Percentiles rank a stretch among this genome's conserved stretches.
phyloP scores from a whole-genome alignment of 352 stramenopile species.

The Phytophthora lateralis region DNA sequence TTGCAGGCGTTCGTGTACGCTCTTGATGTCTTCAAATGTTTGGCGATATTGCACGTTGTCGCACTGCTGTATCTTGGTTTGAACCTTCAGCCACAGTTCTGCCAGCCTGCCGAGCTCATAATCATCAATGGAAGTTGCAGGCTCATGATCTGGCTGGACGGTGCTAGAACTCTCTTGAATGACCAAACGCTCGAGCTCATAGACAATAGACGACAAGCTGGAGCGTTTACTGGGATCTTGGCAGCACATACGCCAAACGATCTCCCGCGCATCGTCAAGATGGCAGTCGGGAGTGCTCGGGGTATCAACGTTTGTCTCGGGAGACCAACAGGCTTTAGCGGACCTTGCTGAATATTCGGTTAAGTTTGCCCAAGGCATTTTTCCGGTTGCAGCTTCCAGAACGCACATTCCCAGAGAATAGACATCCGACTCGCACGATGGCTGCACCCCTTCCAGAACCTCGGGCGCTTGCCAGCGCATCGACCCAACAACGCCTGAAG shows the following conservation, averaged over 20 bases:
- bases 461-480: conserved; percentile 23
- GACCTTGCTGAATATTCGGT: background rate
- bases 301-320: background rate
- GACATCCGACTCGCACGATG: background rate
- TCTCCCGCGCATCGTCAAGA: background rate
- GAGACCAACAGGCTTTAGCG: background rate
- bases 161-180: background rate
- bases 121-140: background rate
- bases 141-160: background rate
- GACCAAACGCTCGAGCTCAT: conserved; percentile 9
- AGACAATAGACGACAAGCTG: background rate
- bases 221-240: conserved; percentile 3
- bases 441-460: background rate
- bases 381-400: background rate
- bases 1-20: background rate
- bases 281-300: background rate
- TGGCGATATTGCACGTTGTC: background rate
- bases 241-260: conserved; percentile 8
- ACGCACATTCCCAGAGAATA: no score
- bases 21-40: background rate
- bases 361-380: background rate
- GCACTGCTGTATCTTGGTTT: background rate
- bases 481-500: background rate
- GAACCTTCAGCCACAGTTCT: background rate
- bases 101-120: background rate